Conservation (phyloP, 768 basidiomycete species). For the Termitomyces sp. region DNA sequence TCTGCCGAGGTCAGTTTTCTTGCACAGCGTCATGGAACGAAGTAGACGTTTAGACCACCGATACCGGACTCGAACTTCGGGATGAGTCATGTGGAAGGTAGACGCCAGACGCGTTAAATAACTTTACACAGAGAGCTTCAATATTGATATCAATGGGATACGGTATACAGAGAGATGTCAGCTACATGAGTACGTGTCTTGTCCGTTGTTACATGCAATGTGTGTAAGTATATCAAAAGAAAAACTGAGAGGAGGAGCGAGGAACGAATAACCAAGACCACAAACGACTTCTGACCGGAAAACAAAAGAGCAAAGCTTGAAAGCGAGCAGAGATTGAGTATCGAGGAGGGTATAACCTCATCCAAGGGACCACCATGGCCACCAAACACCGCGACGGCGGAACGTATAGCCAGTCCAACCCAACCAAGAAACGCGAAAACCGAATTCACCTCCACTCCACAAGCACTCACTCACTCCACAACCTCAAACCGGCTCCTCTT, state of each 20-base stretch:
- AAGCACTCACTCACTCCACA: constrained; percentile 1
- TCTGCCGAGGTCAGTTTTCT: too few relatives aligned
- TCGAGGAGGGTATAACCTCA: too few relatives aligned
- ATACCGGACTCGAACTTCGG: too few relatives aligned
- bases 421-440: neutral
- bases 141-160: neutral
- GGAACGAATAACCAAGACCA: neutral
- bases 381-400: too few relatives aligned
- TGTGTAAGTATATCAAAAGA: neutral
- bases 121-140: neutral
- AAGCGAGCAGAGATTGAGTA: neutral
- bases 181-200: neutral
- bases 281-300: neutral
- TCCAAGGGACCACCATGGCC: too few relatives aligned
- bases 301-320: neutral
- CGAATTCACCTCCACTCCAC: neutral
- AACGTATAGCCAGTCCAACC: too few relatives aligned
- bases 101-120: too few relatives aligned
- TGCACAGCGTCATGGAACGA: too few relatives aligned
- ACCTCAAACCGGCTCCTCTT: constrained; percentile 6
- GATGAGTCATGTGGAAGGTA: too few relatives aligned
- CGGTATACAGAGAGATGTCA: neutral
- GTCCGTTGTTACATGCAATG: neutral
- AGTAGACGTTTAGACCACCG: too few relatives aligned
- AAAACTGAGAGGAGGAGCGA: neutral